phyloP scores from a whole-genome alignment of 176 grass and related monocot genomes.

The Aegilops sharonensis region DNA sequence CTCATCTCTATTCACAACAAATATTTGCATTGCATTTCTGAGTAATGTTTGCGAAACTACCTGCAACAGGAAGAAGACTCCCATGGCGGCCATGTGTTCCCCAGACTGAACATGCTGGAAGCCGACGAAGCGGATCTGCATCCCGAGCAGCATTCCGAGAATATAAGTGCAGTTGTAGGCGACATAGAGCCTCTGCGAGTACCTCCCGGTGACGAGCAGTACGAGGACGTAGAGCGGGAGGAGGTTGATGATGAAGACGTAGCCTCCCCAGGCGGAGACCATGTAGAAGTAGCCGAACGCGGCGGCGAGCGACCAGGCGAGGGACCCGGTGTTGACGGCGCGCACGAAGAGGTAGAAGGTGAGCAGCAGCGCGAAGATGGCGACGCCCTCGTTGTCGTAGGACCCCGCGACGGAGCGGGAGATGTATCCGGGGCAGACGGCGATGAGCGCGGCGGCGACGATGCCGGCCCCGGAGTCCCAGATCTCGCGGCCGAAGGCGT shows the following conservation, averaged over 20 bases:
- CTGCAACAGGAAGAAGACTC: constrained; percentile 97
- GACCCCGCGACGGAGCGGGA: constrained; percentile 89
- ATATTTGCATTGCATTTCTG: not conserved
- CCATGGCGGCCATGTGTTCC: constrained; percentile 97
- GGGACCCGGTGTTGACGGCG: constrained; percentile 91
- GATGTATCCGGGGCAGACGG: constrained; percentile 94
- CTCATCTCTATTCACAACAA: not conserved
- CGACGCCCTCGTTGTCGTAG: constrained; percentile 94
- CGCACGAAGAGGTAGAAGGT: constrained; percentile 99
- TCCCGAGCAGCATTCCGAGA: constrained; percentile 87
- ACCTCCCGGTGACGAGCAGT: constrained; percentile 88
- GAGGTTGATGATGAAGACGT: constrained; percentile 99
- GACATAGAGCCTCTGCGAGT: constrained; percentile 93
- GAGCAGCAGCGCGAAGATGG: constrained; percentile 93
- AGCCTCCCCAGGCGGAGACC: constrained; percentile 98
- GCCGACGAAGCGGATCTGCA: constrained; percentile 98
- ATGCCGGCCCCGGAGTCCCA: constrained; percentile 93
- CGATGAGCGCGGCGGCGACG: constrained; percentile 84
- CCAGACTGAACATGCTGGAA: constrained; percentile 99
- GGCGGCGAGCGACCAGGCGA: constrained; percentile 79
- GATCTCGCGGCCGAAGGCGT: constrained; percentile 98
- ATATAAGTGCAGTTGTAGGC: constrained; percentile 97
- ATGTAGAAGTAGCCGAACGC: constrained; percentile 99
- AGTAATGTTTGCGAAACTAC: constrained; percentile 19
- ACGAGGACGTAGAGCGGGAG: constrained; percentile 91